A percentile compares a stretch with the other conserved stretches of the same genome.
Conservation (phyloP, 2,329 filamentous ascomycete genomes). For the Colletotrichum sp. region DNA sequence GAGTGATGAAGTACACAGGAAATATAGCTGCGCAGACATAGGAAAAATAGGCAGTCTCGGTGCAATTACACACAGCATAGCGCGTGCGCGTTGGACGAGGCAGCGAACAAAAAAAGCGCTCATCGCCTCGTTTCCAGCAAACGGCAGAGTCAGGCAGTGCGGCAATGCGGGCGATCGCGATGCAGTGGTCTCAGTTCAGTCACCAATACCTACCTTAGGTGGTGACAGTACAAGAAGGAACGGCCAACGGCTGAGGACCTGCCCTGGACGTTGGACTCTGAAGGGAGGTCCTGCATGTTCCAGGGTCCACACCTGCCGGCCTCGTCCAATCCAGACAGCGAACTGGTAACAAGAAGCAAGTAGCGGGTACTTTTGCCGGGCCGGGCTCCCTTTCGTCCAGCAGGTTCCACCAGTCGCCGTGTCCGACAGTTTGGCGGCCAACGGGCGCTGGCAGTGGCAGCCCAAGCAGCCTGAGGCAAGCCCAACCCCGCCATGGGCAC, state of each 20-base stretch:
- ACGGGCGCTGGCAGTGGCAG: not conserved
- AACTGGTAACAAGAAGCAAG: not conserved
- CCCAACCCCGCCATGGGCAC: not conserved
- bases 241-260: not conserved
- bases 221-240: too few species aligned
- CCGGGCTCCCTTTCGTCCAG: not conserved
- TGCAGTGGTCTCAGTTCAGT: not conserved
- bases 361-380: not conserved
- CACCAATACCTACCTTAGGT: too few species aligned
- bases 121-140: not conserved
- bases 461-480: conserved; percentile 7
- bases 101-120: not conserved
- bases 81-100: not conserved
- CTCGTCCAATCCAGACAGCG: not conserved
- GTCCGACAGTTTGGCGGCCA: not conserved
- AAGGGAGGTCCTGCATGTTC: not conserved
- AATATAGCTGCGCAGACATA: too few species aligned
- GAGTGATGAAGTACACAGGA: too few species aligned
- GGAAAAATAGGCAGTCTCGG: too few species aligned
- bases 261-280: not conserved
- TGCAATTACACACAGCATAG: not conserved
- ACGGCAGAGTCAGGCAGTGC: not conserved
- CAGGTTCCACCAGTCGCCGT: not conserved
- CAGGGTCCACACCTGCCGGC: not conserved
- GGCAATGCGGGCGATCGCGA: conserved; percentile 6